Conservation (phyloP, 306 rosid genomes). For the Rosa rugosa region DNA sequence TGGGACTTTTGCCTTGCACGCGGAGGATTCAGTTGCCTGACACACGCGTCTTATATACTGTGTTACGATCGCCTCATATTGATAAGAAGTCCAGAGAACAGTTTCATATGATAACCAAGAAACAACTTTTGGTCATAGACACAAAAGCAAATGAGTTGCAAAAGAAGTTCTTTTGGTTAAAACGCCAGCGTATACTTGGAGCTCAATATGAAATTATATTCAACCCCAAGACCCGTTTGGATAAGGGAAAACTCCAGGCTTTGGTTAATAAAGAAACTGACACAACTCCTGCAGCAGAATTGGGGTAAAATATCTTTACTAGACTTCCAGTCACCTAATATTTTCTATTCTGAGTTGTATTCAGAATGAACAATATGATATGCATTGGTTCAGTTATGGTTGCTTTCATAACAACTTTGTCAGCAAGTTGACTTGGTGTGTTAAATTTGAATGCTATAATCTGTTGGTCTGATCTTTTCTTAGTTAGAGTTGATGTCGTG, state of each 20-base stretch:
- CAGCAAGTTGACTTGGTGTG: background rate
- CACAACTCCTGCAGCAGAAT: background rate
- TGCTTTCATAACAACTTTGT: background rate
- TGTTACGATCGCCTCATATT: conserved; percentile 12
- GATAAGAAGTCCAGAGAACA: conserved; percentile 14
- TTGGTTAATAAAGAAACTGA: background rate
- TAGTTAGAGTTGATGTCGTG: background rate
- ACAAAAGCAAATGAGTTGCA: conserved; percentile 2
- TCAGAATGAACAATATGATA: background rate
- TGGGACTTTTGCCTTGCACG: background rate
- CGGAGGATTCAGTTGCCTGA: conserved; percentile 6
- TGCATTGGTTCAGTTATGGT: background rate
- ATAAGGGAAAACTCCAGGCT: conserved; percentile 3
- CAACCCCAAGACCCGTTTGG: conserved; percentile 5
- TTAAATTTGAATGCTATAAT: background rate
- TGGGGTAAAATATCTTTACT: background rate
- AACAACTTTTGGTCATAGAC: conserved; percentile 7
- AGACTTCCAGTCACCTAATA: background rate
- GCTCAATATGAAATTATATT: conserved; percentile 15
- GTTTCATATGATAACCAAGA: conserved; percentile 10
- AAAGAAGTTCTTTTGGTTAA: conserved; percentile 11
- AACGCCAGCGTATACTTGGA: conserved; percentile 14
- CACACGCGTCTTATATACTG: background rate
- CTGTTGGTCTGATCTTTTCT: background rate
- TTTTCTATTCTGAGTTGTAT: background rate